Conservation (phyloP, 257 asterid species). For the Plantago ovata region DNA sequence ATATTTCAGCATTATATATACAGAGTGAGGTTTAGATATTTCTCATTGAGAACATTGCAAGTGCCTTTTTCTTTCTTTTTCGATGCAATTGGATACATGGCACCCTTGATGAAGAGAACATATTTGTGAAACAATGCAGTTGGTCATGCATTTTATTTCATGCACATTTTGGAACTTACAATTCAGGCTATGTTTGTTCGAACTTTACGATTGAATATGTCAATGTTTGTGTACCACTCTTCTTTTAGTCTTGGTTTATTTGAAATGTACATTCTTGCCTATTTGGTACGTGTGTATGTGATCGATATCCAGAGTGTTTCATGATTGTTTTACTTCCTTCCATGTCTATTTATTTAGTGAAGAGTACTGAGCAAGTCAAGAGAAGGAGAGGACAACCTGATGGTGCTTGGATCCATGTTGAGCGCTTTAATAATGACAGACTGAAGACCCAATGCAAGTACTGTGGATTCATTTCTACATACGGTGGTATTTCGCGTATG, state of each 20-base stretch:
- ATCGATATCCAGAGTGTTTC: constrained; percentile 1
- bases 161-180: background rate
- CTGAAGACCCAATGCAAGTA: constrained; percentile 47
- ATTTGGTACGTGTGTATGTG: too few relatives aligned
- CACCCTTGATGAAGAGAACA: too few relatives aligned
- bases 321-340: constrained; percentile 6
- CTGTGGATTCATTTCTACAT: constrained; percentile 49
- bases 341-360: constrained; percentile 19
- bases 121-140: constrained; percentile 6
- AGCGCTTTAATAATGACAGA: constrained; percentile 35
- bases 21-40: too few relatives aligned
- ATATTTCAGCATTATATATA: too few relatives aligned
- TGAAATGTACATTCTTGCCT: too few relatives aligned
- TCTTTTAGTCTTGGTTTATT: too few relatives aligned
- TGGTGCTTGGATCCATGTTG: constrained; percentile 50
- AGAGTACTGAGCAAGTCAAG: constrained; percentile 27
- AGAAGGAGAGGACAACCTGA: constrained; percentile 44
- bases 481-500: constrained; percentile 59
- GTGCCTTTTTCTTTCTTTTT: too few relatives aligned
- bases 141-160: background rate
- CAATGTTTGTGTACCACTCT: too few relatives aligned
- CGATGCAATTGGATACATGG: too few relatives aligned
- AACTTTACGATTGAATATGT: too few relatives aligned
- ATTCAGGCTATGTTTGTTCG: too few relatives aligned
- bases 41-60: too few relatives aligned